Percentiles rank a stretch among this genome's conserved stretches.
Evolutionary conservation across 1,139 yeast genomes (phyloP).

Genomic region (Geotrichum australiense): DNA sequence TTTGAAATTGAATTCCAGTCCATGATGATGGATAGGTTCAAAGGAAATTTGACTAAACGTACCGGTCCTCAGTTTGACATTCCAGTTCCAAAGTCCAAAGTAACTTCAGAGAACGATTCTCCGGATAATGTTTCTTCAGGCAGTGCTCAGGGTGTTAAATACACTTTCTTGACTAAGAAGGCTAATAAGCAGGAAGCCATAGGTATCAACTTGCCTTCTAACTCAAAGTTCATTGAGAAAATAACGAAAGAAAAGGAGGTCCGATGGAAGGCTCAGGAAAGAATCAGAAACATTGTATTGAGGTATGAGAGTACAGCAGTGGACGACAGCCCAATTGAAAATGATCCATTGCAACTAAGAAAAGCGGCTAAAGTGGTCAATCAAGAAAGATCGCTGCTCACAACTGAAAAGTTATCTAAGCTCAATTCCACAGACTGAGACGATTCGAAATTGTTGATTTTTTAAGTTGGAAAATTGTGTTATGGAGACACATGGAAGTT

Average conservation of each 20-base stretch:
- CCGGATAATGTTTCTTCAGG: slow-evolving; percentile 9
- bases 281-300: slow-evolving; percentile 27
- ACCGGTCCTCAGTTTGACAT: slow-evolving; percentile 29
- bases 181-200: slow-evolving; percentile 23
- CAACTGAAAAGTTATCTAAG: neutral
- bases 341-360: slow-evolving; percentile 5
- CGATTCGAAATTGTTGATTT: neutral
- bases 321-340: slow-evolving; percentile 5
- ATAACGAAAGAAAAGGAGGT: slow-evolving; percentile 24
- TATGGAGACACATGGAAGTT: neutral
- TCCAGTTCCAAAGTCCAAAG: slow-evolving; percentile 27
- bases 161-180: slow-evolving; percentile 26
- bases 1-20: slow-evolving; percentile 33
- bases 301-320: slow-evolving; percentile 21
- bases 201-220: slow-evolving; percentile 26
- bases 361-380: neutral
- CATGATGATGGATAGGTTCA: slow-evolving; percentile 32
- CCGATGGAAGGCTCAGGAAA: slow-evolving; percentile 24
- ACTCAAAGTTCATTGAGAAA: slow-evolving; percentile 25
- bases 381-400: neutral
- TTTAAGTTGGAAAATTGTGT: neutral
- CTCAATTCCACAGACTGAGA: neutral
- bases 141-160: slow-evolving; percentile 19
- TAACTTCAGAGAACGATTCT: neutral
- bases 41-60: slow-evolving; percentile 20